Base-by-base conservation (phyloP, 1,284 basidiomycete species). In the Limonomyces culmigenus region DNA sequence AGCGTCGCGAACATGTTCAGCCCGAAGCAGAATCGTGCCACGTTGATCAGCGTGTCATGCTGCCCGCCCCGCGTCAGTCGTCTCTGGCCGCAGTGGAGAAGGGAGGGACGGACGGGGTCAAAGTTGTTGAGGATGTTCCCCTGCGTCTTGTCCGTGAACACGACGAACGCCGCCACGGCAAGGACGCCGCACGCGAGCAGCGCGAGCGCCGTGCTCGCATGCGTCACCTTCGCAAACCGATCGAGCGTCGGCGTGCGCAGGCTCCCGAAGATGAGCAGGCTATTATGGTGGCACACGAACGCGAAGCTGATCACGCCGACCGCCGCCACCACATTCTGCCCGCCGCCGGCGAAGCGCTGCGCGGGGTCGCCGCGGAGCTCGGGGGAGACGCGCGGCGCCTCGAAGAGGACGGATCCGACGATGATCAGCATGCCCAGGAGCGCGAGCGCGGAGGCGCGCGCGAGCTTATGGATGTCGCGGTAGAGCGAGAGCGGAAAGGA, bases 1-100 rank as follows among this genome's bases (percentile, higher is more conserved):
- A 92, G 69, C 0, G 93, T 98, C 1, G 92, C 95, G 48, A 95
- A 93, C 93, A 98, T 98, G 58, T 98, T 98, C 41, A 93, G 57
- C 3, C 93, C 93, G 49, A 98, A 97, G 49, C 85, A 89, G 47
- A 96, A 87, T 16, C 92, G 71, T 5, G 93, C 93, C 37, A 97
- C 67, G 52, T 97, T 93, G 56, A 93, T 91, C 39, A 93, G 48
- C 18, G 76, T 72, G 52, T 92, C 85, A 46, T 69, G 63, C 79
- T 84, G 45, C 11, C 21, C 10, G 38, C 23, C 23, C 8, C 8
- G n/a, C n/a, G n/a, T n/a, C n/a, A n/a, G n/a, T n/a, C n/a, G n/a
- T n/a, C n/a, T n/a, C n/a, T n/a, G n/a, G n/a, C n/a, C n/a, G n/a
- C n/a, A n/a, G n/a, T n/a, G n/a, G n/a, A n/a, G n/a, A n/a, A n/a